These are phyloP conservation scores for Miamiensis avidus DNA, from an alignment of 169 alveolate genomes.

Conservation along the genomic window DNA sequence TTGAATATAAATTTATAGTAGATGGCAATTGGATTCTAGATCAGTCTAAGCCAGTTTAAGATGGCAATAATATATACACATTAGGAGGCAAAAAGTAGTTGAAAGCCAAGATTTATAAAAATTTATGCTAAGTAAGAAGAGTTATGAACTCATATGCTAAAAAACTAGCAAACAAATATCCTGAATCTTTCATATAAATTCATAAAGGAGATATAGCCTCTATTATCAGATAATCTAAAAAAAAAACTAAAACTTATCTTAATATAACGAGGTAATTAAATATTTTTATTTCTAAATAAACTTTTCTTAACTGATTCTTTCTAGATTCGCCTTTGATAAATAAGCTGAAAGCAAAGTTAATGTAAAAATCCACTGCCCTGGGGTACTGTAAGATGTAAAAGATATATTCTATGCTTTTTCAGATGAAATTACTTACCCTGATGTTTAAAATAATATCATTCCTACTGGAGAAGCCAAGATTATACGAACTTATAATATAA, in stretches of 20 bases:
- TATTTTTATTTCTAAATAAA: too few relatives aligned
- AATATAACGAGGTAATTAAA: neutral
- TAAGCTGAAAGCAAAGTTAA: neutral
- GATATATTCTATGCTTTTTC: neutral
- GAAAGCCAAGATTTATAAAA: too few relatives aligned
- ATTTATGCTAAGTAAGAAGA: neutral
- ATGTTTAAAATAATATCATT: neutral
- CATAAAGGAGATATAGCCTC: neutral
- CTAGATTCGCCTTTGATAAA: neutral
- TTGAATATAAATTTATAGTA: neutral
- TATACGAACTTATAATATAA: constrained; percentile 12
- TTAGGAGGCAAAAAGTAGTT: neutral
- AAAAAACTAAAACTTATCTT: neutral
- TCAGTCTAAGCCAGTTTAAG: neutral
- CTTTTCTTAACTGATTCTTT: neutral
- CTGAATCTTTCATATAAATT: neutral
- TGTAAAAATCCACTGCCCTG: constrained; percentile 17
- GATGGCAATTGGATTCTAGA: neutral
- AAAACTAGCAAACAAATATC: neutral
- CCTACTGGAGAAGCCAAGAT: constrained; percentile 7
- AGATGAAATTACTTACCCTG: neutral
- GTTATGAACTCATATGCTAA: neutral
- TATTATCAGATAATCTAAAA: neutral
- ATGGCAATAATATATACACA: neutral
- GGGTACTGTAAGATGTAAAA: neutral